Evolutionary conservation across 768 basidiomycete genomes (phyloP), one percentile per base, ranked within the genome.

Genomic region (Polyporus arcularius): DNA sequence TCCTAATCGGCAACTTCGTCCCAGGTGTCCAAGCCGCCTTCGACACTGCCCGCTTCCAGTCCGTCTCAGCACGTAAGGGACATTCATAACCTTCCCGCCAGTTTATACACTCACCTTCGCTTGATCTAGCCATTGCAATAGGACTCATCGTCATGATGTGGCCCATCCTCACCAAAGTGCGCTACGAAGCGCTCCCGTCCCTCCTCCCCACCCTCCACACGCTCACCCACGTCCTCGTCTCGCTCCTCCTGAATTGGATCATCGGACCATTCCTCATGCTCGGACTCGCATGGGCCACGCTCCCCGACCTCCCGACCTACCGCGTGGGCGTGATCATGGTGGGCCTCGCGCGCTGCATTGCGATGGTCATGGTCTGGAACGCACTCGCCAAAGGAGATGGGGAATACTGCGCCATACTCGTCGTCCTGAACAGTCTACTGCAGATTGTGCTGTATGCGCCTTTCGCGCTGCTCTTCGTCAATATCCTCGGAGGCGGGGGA

Each of bases 121-220:
- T 45, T 15, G 21, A 26, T 30, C 21, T 62, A 94, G 92, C 91
- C 1, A 90, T 94, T 48, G 87, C 87, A 15, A 78, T 93, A 43
- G 93, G 92, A 1, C 82, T 94, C 40, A 82, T 94, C 16, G 76
- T 93, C 53, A 94, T 94, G 85, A 94, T 94, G 89, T 92, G 90
- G 89, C 92, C 91, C 2, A 82, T 87, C 40, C 80, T 88, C 55
- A 85, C 86, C 47, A 87, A 86, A 74, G 87, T 92, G 10, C 87
- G 88, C 68, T 94, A 90, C 70, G 92, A 94, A 70, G 70, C 75
- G 1, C 79, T 94, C 1, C 86, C 86, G 0, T 59, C 69, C 10
- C 71, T 91, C 31, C 81, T 92, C 63, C 70, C 74, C 2, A 80
- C 85, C 1, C 72, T 70, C 21, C 65, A 68, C 18, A 56, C 93